Evolutionary conservation across 805 yeast genomes (phyloP), one percentile per base, ranked within the genome.

Genomic region (Candida yuanshanica): DNA sequence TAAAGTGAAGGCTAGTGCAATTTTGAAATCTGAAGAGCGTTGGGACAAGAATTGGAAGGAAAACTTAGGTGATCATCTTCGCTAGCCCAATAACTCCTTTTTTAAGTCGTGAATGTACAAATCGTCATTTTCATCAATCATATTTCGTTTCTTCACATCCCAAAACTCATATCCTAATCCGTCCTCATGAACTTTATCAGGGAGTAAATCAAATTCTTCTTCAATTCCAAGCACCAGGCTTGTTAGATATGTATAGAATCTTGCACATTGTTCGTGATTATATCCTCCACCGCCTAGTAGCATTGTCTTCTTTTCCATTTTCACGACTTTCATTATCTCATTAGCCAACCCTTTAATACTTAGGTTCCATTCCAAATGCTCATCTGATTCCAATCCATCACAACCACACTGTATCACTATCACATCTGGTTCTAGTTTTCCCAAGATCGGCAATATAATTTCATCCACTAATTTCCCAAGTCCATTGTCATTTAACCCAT

Each of bases 271-370:
- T 3, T 66, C 55, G 45, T 71, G 76, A 45, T 81, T 77, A 54
- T 84, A 84, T 0, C 91, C 93, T 3, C 93, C 93, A 2, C 93
- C 93, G 1, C 91, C 91, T 1, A 83, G 62, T 7, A 84, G 42
- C 39, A 81, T 40, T 1, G 67, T 55, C 0, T 79, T 78, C 35
- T 17, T 56, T 33, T 38, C 51, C 49, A 48, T 43, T 2, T 41
- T 48, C 7, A 69, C 36, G 16, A 72, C 18, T 11, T 49, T 27
- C 20, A 46, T 5, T 5, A 80, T 56, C 6, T 58, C 59, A 1
- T 53, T 22, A 0, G 72, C 69, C 17, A 70, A 64, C 0, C 82
- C 84, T 31, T 59, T 56, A 7, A 79, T 69, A 0, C 82, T 72
- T 42, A 84, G 55, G 55, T 82, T 83, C 91, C 91, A 84, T 53